Evolutionary conservation across 2,329 filamentous ascomycete species (phyloP), one percentile per base, ranked within the genome.

Genomic region (Boeremia exigua): DNA sequence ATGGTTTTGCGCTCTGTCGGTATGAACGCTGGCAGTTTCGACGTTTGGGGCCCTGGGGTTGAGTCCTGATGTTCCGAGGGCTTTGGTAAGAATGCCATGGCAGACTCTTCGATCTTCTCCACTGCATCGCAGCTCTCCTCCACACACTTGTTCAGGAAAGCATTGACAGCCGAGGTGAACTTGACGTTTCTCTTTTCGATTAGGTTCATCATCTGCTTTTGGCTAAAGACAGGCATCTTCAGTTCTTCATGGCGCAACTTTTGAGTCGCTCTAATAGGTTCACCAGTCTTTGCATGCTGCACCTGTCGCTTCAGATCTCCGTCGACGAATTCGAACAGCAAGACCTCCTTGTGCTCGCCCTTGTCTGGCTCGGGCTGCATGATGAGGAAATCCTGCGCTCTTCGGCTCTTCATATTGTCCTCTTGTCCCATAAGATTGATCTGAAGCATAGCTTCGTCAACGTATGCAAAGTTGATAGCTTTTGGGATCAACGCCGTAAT

Each of bases 301-400:
- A 92, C 89, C 70, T 96, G 88, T 36, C 90, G 83, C 77, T 93
- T 97, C 63, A 98, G 76, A 71, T 97, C 94, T 0, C 90, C 93
- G 72, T 98, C 95, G 15, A 96, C 78, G 64, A 96, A 98, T 72
- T 98, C 95, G 67, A 99, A 96, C 32, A 94, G 85, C 23, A 99
- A 77, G 14, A 96, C 88, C 65, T 96, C 87, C 47, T 83, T 83
- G 2, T 80, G 80, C 32, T 79, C 77, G 57, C 79, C 67, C 36
- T 72, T 66, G 5, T 75, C 75, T 30, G 71, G 69, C 32, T 78
- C 72, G 6, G 70, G 68, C 42, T 71, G 68, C 2, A 68, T 58
- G 14, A 75, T 71, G 28, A 70, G 65, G 54, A 74, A 74, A 54
- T 84, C 78, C 48, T 80, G 79, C 10, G 81, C 80, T 59, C 80